Base-by-base conservation (phyloP, 768 basidiomycete species). In the Auriculariales sp. region DNA sequence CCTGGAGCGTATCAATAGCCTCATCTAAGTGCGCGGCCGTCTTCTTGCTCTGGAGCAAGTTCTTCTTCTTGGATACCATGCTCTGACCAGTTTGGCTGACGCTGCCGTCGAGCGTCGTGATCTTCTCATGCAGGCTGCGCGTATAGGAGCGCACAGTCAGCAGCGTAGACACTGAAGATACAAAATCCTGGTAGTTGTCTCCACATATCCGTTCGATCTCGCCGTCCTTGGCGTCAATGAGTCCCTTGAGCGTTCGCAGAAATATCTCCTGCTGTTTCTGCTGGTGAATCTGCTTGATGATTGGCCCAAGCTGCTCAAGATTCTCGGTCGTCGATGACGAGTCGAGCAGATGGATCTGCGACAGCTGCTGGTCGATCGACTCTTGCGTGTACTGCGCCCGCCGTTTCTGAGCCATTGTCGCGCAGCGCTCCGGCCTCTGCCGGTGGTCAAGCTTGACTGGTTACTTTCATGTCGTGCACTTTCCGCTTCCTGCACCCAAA, bases 131-230 rank as follows among this genome's bases (percentile, higher is more conserved):
- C 58, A 99, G 79, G 64, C 83, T 90, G 56, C 84, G 88, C 31
- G 95, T 98, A 60, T 95, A 97, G 17, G 92, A 90, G 64, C 97
- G 84, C 62, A 99, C 90, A 44, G 84, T 83, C 65, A 97, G 84
- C 54, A 99, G 72, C 2, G 92, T 97, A n/a, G 91, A 90, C 14
- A 97, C 92, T 17, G 93, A 95, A 27, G 84, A 82, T 29, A 97
- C 92, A 58, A 99, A 99, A 66, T 98, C 94, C 66, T 93, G 90
- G 59, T 98, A 97, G 64, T 98, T 98, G 56, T 91, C 86, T 51
- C 81, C 78, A 67, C 95, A 98, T 63, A 97, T 92, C 52, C 77
- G 79, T 68, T 98, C 90, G 63, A 99, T 99, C 65, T 98, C 94
- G 53, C 77, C 73, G 63, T 99, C 95, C 68, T 97, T 95, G 55